Percentiles rank a stretch among this genome's conserved stretches.
Conservation (phyloP, 441 rosid species). For the Populus trichocarpa region DNA sequence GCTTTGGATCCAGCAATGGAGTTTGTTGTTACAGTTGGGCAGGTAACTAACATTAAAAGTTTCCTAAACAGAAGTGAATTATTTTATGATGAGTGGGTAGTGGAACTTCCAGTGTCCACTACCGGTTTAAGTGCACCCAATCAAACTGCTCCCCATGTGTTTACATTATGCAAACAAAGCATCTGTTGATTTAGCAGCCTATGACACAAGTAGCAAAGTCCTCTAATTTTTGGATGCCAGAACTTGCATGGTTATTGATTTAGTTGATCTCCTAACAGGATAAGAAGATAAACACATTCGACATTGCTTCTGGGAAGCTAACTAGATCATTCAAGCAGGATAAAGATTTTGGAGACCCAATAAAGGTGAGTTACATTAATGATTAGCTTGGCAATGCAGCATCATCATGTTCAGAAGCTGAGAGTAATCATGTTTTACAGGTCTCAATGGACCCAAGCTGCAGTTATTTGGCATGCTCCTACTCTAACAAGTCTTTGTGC, state of each 20-base stretch:
- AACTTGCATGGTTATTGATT: slow-evolving; percentile 1
- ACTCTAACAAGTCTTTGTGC: slow-evolving; percentile 73
- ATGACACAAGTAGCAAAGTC: not conserved
- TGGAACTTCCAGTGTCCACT: not conserved
- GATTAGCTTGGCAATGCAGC: slow-evolving; percentile 9
- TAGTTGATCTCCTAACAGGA: slow-evolving; percentile 41
- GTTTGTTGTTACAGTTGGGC: slow-evolving; percentile 75
- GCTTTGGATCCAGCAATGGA: slow-evolving; percentile 60
- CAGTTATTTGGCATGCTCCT: slow-evolving; percentile 69
- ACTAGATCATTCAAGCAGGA: slow-evolving; percentile 69
- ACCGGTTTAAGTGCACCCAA: too few relatives aligned
- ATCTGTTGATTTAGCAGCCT: not conserved
- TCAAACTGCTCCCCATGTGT: too few relatives aligned
- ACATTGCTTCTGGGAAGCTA: slow-evolving; percentile 62
- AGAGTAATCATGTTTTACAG: slow-evolving; percentile 39
- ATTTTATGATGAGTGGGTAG: not conserved
- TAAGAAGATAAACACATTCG: slow-evolving; percentile 72
- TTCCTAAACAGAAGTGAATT: not conserved
- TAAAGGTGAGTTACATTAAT: slow-evolving; percentile 48
- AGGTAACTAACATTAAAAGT: slow-evolving; percentile 38
- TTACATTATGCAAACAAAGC: not conserved
- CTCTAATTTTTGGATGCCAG: slow-evolving; percentile 2
- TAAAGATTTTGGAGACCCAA: slow-evolving; percentile 72
- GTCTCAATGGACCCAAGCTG: slow-evolving; percentile 80
- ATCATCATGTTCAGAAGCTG: slow-evolving; percentile 21